A percentile compares a stretch with the other conserved stretches of the same genome.
phyloP scores from a whole-genome alignment of 2,329 filamentous ascomycete genomes.

The Calonectria leucothoes region DNA sequence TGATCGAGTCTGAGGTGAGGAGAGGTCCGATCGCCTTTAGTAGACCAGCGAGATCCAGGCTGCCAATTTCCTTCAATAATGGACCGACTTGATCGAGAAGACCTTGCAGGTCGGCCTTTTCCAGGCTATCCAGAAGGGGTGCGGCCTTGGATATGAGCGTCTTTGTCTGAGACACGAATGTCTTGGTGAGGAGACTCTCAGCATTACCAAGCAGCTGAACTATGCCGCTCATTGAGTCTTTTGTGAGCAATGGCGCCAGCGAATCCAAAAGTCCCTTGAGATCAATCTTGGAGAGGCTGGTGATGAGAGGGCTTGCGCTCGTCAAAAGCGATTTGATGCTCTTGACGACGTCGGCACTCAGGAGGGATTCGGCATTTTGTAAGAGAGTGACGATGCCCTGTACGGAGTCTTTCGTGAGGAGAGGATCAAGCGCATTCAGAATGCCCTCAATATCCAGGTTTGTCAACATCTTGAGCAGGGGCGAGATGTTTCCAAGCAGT shows the following conservation, averaged over 20 bases:
- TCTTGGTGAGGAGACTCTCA: neutral
- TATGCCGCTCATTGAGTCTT: neutral
- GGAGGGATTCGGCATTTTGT: conserved; percentile 28
- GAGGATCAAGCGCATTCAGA: neutral
- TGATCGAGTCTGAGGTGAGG: conserved; percentile 42
- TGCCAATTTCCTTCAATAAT: conserved; percentile 45
- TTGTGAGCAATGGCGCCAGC: conserved; percentile 18
- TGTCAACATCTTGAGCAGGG: neutral
- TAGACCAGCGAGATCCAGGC: conserved; percentile 46
- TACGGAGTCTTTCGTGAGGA: neutral
- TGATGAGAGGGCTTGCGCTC: conserved; percentile 29
- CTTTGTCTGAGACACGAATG: neutral
- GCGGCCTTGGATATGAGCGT: neutral
- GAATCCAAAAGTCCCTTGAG: conserved; percentile 45
- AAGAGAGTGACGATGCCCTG: neutral
- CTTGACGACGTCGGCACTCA: conserved; percentile 34
- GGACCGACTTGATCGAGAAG: conserved; percentile 49
- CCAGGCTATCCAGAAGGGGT: neutral
- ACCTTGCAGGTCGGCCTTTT: conserved; percentile 46
- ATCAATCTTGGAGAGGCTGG: conserved; percentile 46
- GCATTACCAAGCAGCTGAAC: neutral
- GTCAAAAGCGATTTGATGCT: conserved; percentile 24
- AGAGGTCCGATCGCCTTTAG: conserved; percentile 42
- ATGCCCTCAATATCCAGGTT: neutral
- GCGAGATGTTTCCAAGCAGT: neutral